These are phyloP conservation scores for Boletus pseudopeckii DNA, from an alignment of 768 basidiomycete genomes.

Conservation along the genomic window DNA sequence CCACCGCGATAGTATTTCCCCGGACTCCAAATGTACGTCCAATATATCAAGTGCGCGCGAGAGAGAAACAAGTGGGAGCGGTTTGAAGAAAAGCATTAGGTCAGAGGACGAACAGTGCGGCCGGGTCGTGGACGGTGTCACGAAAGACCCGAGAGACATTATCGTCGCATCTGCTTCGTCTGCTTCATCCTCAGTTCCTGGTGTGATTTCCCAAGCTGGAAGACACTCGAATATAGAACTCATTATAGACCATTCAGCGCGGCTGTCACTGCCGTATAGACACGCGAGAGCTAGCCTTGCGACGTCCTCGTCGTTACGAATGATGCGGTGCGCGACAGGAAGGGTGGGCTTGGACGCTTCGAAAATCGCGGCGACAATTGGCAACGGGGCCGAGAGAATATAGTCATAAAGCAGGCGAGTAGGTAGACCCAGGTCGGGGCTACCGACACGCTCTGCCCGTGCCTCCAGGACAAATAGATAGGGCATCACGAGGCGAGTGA, in stretches of 20 bases:
- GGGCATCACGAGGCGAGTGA: slow-evolving; percentile 78
- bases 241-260: slow-evolving; percentile 80
- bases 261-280: slow-evolving; percentile 75
- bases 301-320: slow-evolving; percentile 80
- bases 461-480: slow-evolving; percentile 93
- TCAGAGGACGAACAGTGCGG: slow-evolving; percentile 60
- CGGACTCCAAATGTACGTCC: slow-evolving; percentile 91
- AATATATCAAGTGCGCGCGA: slow-evolving; percentile 86
- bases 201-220: slow-evolving; percentile 76
- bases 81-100: slow-evolving; percentile 77
- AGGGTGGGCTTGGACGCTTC: slow-evolving; percentile 91
- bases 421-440: slow-evolving; percentile 63
- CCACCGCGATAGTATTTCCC: slow-evolving; percentile 90
- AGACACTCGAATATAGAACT: slow-evolving; percentile 93
- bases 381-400: slow-evolving; percentile 63
- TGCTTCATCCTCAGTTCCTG: slow-evolving; percentile 56
- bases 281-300: slow-evolving; percentile 83
- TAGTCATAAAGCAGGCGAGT: slow-evolving; percentile 68
- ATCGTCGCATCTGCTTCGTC: slow-evolving; percentile 84
- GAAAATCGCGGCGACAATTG: slow-evolving; percentile 71
- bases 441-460: slow-evolving; percentile 75
- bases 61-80: slow-evolving; percentile 68
- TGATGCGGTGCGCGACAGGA: slow-evolving; percentile 62
- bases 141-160: slow-evolving; percentile 72
- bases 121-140: slow-evolving; percentile 66